Evolutionary conservation across 139 green algal species (phyloP).

Genomic region (Pseudopediastrum boryanum): DNA sequence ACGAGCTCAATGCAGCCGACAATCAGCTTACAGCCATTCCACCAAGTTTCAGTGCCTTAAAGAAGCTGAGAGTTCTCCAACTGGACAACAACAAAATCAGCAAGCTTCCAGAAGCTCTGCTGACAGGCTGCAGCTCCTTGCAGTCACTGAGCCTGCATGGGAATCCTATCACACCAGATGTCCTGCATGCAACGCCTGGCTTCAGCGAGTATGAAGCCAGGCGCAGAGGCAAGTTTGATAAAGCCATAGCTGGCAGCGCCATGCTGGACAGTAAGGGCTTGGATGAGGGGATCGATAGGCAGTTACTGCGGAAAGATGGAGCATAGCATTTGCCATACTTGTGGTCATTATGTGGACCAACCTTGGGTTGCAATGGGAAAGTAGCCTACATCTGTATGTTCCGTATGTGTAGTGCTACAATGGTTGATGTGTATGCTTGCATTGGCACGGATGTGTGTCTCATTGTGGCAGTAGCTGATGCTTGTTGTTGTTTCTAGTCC

Average conservation of each 20-base stretch:
- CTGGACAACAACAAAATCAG: conserved; percentile 69
- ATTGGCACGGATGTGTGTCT: too few species aligned
- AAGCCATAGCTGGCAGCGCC: conserved; percentile 56
- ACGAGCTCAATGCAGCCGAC: conserved; percentile 50
- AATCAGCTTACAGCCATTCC: conserved; percentile 57
- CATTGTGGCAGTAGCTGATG: too few species aligned
- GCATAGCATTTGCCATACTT: too few species aligned
- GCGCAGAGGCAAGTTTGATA: conserved; percentile 36
- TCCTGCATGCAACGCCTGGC: conserved; percentile 47
- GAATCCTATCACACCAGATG: conserved; percentile 68
- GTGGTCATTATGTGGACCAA: too few species aligned
- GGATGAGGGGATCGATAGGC: conserved; percentile 70
- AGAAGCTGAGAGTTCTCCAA: conserved; percentile 56
- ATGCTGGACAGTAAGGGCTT: conserved; percentile 57
- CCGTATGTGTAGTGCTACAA: too few species aligned
- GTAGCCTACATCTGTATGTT: too few species aligned
- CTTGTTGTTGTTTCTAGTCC: too few species aligned
- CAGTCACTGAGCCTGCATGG: conserved; percentile 77
- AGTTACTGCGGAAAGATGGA: too few species aligned
- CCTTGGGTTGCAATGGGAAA: too few species aligned
- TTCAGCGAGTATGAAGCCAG: conserved; percentile 67
- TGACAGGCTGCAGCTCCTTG: conserved; percentile 64
- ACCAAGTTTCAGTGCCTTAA: conserved; percentile 44
- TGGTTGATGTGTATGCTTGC: too few species aligned
- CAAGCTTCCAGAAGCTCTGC: conserved; percentile 61